Evolutionary conservation across 2,329 filamentous ascomycete genomes (phyloP).

Genomic region (Sarocladium strictum): DNA sequence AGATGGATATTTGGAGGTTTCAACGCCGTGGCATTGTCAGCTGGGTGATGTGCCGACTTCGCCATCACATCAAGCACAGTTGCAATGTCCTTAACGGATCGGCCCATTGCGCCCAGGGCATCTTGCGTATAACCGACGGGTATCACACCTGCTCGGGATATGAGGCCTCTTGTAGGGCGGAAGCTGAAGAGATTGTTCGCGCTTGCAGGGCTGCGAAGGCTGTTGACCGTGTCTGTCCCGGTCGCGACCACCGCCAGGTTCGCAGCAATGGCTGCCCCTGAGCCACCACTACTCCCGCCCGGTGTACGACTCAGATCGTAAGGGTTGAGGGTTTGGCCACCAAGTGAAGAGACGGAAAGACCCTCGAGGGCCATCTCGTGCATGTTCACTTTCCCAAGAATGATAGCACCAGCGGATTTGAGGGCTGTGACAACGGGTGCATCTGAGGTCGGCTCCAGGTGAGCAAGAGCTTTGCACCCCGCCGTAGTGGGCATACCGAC

Average conservation of each 20-base stretch:
- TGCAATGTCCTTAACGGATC: slow-evolving; percentile 7
- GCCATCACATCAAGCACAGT: slow-evolving; percentile 10
- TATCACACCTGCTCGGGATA: slow-evolving; percentile 9
- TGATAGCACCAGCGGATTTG: slow-evolving; percentile 10
- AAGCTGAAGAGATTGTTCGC: slow-evolving; percentile 11
- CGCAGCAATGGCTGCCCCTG: slow-evolving; percentile 10
- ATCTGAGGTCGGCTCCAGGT: slow-evolving; percentile 5
- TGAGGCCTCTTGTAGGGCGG: slow-evolving; percentile 10
- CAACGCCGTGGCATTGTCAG: slow-evolving; percentile 6
- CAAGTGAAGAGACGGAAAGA: slow-evolving; percentile 9
- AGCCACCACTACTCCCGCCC: slow-evolving; percentile 10
- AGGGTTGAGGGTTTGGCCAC: slow-evolving; percentile 10
- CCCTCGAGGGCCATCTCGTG: slow-evolving; percentile 11
- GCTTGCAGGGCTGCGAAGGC: slow-evolving; percentile 10
- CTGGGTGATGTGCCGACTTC: neutral
- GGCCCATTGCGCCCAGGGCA: slow-evolving; percentile 10
- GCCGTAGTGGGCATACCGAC: slow-evolving; percentile 9
- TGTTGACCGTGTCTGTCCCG: slow-evolving; percentile 11
- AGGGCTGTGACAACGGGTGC: slow-evolving; percentile 8
- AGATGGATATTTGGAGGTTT: neutral
- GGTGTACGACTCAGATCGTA: slow-evolving; percentile 9
- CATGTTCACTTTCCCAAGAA: slow-evolving; percentile 11
- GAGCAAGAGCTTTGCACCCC: slow-evolving; percentile 5
- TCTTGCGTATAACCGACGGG: slow-evolving; percentile 10
- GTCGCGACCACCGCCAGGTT: slow-evolving; percentile 9